A percentile compares a stretch with the other conserved stretches of the same genome.
phyloP scores from a whole-genome alignment of 192 early-diverging fungal genomes.

The Piromyces sp. region DNA sequence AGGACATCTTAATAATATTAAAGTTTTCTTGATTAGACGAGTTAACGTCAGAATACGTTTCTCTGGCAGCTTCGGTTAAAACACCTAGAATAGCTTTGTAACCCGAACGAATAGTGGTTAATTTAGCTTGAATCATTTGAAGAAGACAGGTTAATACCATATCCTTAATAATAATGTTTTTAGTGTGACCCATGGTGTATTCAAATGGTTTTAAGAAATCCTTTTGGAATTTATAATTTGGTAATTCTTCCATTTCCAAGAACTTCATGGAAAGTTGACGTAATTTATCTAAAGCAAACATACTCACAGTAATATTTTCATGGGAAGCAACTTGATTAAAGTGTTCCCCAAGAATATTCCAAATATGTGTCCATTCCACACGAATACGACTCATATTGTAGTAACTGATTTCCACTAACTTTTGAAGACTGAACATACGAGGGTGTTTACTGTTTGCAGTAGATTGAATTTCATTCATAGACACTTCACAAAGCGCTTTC shows the following conservation, averaged over 20 bases:
- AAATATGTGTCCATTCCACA: slow-evolving; percentile 86
- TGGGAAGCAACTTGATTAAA: slow-evolving; percentile 69
- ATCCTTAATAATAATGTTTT: slow-evolving; percentile 51
- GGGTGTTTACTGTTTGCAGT: slow-evolving; percentile 37
- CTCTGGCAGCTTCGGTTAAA: slow-evolving; percentile 43
- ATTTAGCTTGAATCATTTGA: slow-evolving; percentile 53
- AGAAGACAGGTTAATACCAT: slow-evolving; percentile 65
- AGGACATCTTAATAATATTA: slow-evolving; percentile 54
- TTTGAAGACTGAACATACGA: slow-evolving; percentile 80
- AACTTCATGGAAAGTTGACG: slow-evolving; percentile 87
- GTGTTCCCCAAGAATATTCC: slow-evolving; percentile 55
- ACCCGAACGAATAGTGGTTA: slow-evolving; percentile 62
- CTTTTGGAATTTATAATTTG: slow-evolving; percentile 83
- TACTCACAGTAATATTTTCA: slow-evolving; percentile 53
- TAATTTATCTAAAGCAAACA: slow-evolving; percentile 80
- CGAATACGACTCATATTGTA: slow-evolving; percentile 95
- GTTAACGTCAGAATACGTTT: slow-evolving; percentile 23
- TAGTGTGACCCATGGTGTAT: slow-evolving; percentile 54
- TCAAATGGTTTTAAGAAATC: slow-evolving; percentile 86
- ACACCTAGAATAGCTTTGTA: slow-evolving; percentile 55
- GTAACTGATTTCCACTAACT: slow-evolving; percentile 88
- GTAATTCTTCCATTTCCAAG: slow-evolving; percentile 83
- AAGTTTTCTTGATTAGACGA: slow-evolving; percentile 16
- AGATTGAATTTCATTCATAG: slow-evolving; percentile 73
- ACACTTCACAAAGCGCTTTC: slow-evolving; percentile 59